A percentile compares a stretch with the other conserved stretches of the same genome.
phyloP scores from a whole-genome alignment of 495 filamentous ascomycete genomes.

The Diplogelasinospora grovesii region DNA sequence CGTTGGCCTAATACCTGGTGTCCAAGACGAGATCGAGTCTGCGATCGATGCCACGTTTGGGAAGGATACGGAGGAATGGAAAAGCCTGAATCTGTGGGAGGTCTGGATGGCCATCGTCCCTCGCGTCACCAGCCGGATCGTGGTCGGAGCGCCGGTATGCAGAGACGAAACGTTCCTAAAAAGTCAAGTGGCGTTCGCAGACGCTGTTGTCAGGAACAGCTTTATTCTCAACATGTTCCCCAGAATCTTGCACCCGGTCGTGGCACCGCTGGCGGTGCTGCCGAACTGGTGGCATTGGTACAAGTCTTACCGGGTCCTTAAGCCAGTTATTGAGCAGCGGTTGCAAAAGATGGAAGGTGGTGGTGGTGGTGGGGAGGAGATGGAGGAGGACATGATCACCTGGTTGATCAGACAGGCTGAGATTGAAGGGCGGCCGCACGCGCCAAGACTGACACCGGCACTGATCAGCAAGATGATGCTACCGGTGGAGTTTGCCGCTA shows the following conservation, averaged over 20 bases:
- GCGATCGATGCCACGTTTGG: slow-evolving; percentile 26
- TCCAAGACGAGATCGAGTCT: slow-evolving; percentile 26
- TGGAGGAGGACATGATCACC: slow-evolving; percentile 29
- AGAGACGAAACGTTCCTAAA: slow-evolving; percentile 22
- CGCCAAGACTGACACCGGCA: slow-evolving; percentile 12
- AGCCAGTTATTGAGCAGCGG: slow-evolving; percentile 25
- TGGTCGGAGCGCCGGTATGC: slow-evolving; percentile 23
- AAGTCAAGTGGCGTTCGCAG: slow-evolving; percentile 25
- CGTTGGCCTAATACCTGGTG: slow-evolving; percentile 22
- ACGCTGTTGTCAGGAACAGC: slow-evolving; percentile 26
- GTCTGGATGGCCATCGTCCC: slow-evolving; percentile 26
- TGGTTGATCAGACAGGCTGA: slow-evolving; percentile 31
- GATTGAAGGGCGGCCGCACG: slow-evolving; percentile 18
- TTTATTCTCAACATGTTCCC: slow-evolving; percentile 30
- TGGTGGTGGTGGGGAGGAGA: slow-evolving; percentile 15
- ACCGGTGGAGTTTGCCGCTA: slow-evolving; percentile 38
- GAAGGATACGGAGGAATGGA: slow-evolving; percentile 27
- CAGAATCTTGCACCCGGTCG: slow-evolving; percentile 25
- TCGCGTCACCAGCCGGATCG: slow-evolving; percentile 24
- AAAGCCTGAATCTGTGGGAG: slow-evolving; percentile 28
- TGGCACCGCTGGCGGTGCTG: slow-evolving; percentile 20
- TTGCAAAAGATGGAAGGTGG: slow-evolving; percentile 19
- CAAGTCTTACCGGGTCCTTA: slow-evolving; percentile 13
- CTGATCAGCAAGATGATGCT: slow-evolving; percentile 30
- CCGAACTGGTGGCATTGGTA: slow-evolving; percentile 27